A percentile compares a stretch with the other conserved stretches of the same genome.
Evolutionary conservation across 1,139 yeast species (phyloP).

Genomic region (Pichia sp.): DNA sequence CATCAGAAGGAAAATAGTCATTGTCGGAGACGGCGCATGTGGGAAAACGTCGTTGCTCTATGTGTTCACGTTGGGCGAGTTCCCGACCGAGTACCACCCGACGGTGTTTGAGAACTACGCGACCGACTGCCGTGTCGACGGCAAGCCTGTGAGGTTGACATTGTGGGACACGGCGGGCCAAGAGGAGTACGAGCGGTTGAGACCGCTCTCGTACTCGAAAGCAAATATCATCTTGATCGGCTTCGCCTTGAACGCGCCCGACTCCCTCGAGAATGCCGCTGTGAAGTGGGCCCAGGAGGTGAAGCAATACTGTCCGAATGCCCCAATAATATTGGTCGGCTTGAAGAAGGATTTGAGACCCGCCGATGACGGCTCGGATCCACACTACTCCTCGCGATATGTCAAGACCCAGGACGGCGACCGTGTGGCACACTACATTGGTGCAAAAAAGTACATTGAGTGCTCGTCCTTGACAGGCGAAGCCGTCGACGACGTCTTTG

Average conservation of each 20-base stretch:
- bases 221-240: constrained; percentile 71
- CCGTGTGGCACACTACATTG: constrained; percentile 57
- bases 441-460: constrained; percentile 66
- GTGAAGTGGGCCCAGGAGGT: constrained; percentile 74
- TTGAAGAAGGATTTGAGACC: constrained; percentile 62
- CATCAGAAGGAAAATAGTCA: constrained; percentile 73
- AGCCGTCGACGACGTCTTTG: constrained; percentile 79
- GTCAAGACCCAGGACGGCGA: constrained; percentile 56
- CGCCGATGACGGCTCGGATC: constrained; percentile 32
- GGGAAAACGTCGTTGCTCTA: constrained; percentile 90
- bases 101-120: constrained; percentile 95
- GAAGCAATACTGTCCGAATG: constrained; percentile 58
- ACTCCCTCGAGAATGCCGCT: constrained; percentile 63
- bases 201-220: constrained; percentile 72
- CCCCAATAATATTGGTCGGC: constrained; percentile 64
- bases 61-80: constrained; percentile 86
- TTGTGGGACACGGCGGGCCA: constrained; percentile 98
- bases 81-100: constrained; percentile 82
- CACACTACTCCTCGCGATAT: constrained; percentile 35
- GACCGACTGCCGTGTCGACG: constrained; percentile 88
- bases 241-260: constrained; percentile 65
- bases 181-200: constrained; percentile 75
- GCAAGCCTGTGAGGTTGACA: constrained; percentile 83
- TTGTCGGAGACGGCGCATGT: constrained; percentile 95
- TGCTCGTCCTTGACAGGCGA: constrained; percentile 78